Conservation (phyloP, 1,284 basidiomycete species). For the Sporisorium scitamineum region DNA sequence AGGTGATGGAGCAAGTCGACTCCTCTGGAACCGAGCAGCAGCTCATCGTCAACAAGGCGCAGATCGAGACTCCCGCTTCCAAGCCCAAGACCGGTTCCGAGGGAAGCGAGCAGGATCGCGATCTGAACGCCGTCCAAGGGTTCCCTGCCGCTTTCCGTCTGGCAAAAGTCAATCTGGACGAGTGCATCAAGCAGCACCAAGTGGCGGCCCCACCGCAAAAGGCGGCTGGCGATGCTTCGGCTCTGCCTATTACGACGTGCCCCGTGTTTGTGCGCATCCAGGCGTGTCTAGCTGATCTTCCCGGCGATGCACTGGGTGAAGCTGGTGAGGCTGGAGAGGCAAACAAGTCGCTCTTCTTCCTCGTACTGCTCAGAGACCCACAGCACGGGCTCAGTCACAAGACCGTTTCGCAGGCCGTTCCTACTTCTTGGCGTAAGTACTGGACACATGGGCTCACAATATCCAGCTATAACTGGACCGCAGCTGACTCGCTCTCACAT, state of each 20-base stretch:
- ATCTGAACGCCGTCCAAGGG: conserved; percentile 85
- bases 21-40: conserved; percentile 54
- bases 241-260: conserved; percentile 83
- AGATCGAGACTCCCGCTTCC: conserved; percentile 27
- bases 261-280: conserved; percentile 94
- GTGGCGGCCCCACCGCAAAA: conserved; percentile 52
- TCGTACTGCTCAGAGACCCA: conserved; percentile 62
- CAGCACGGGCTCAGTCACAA: conserved; percentile 60
- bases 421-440: conserved; percentile 63
- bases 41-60: conserved; percentile 63
- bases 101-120: conserved; percentile 70
- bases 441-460: not conserved
- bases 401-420: conserved; percentile 63
- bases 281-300: conserved; percentile 71
- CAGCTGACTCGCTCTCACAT: conserved; percentile 5
- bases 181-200: conserved; percentile 81
- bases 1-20: conserved; percentile 65
- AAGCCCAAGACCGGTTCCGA: conserved; percentile 31
- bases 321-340: conserved; percentile 15
- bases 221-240: conserved; percentile 9
- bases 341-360: conserved; percentile 57
- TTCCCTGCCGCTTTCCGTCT: conserved; percentile 84
- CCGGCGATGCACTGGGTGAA: conserved; percentile 14
- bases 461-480: not conserved
- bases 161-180: conserved; percentile 78